Conservation (phyloP, 73 alveolate species). For the Blepharisma japonicum region DNA sequence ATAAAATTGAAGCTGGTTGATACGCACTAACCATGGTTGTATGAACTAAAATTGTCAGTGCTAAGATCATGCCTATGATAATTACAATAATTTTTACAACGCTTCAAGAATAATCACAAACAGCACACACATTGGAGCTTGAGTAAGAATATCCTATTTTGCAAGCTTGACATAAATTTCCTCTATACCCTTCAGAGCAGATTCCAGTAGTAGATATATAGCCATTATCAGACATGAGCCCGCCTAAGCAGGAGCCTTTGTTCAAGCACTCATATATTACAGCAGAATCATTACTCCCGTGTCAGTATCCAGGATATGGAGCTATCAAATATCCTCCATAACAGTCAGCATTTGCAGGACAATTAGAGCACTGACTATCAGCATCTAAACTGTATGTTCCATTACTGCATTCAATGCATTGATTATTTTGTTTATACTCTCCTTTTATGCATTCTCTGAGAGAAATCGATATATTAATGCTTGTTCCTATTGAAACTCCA, state of each 20-base stretch:
- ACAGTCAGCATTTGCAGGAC: conserved; percentile 11
- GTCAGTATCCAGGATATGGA: background rate
- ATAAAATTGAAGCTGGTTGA: background rate
- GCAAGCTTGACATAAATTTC: background rate
- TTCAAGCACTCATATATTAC: conserved; percentile 40
- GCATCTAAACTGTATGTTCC: background rate
- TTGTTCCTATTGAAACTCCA: background rate
- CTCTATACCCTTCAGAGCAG: background rate
- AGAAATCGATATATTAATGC: background rate
- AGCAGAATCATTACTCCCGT: background rate
- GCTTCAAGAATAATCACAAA: background rate
- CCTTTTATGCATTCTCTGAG: conserved; percentile 9
- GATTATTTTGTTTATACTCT: background rate
- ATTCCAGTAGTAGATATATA: no score
- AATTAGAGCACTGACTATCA: background rate
- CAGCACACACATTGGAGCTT: background rate
- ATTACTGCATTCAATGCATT: background rate
- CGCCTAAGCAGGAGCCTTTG: conserved; percentile 52
- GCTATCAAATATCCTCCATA: background rate
- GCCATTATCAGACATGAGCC: conserved; percentile 37
- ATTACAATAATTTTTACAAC: background rate
- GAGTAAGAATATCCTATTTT: background rate
- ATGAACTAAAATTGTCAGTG: background rate
- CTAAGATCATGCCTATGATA: no score
- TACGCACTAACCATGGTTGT: background rate